phyloP scores from a whole-genome alignment of 2,329 filamentous ascomycete genomes.

The Verticillium alfalfae region DNA sequence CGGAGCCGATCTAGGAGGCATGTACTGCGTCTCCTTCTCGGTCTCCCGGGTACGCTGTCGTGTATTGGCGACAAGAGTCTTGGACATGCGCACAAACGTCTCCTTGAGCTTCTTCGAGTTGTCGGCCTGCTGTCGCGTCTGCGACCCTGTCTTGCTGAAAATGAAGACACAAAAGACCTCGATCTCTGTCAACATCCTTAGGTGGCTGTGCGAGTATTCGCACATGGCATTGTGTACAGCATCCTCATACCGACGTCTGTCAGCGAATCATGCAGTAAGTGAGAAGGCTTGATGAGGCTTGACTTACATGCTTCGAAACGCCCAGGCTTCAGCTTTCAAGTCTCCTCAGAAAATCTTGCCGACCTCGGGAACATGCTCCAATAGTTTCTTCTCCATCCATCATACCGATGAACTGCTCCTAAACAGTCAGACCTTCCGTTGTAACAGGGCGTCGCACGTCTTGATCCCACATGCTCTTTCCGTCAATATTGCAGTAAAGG shows the following conservation, averaged over 20 bases:
- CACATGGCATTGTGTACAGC: conserved; percentile 32
- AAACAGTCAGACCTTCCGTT: conserved; percentile 28
- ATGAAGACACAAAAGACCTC: conserved; percentile 53
- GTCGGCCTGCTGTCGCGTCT: conserved; percentile 46
- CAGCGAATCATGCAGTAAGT: background rate
- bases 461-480: conserved; percentile 57
- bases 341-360: conserved; percentile 23
- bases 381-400: conserved; percentile 21
- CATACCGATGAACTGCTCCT: conserved; percentile 31
- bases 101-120: conserved; percentile 45
- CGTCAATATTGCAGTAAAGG: conserved; percentile 69
- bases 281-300: no score
- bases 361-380: conserved; percentile 15
- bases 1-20: background rate
- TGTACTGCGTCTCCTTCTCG: background rate
- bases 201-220: conserved; percentile 39
- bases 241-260: conserved; percentile 36
- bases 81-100: conserved; percentile 40
- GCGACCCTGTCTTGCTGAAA: conserved; percentile 42
- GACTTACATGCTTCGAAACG: conserved; percentile 40
- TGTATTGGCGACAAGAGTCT: conserved; percentile 32
- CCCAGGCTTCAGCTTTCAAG: conserved; percentile 30
- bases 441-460: conserved; percentile 31
- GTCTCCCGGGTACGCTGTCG: conserved; percentile 9
- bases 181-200: conserved; percentile 37